phyloP scores from a whole-genome alignment of 1,284 basidiomycete species.

The Chalciporus piperatoides region DNA sequence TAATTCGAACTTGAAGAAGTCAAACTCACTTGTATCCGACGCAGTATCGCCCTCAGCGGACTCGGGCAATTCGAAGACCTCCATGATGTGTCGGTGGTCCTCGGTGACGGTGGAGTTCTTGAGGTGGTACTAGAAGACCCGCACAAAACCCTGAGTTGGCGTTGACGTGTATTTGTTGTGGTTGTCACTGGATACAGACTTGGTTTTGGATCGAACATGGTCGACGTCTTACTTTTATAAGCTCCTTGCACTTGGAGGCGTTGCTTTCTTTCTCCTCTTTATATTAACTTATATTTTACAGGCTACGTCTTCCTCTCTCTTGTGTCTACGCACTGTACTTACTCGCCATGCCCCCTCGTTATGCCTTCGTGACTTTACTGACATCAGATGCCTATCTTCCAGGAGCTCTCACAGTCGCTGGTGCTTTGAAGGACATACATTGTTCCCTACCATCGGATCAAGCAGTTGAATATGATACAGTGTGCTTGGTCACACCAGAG shows the following conservation, averaged over 20 bases:
- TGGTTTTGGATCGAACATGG: neutral
- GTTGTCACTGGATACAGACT: neutral
- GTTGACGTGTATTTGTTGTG: slow-evolving; percentile 10
- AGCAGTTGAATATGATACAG: slow-evolving; percentile 74
- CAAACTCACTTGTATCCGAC: too few relatives aligned
- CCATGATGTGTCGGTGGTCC: neutral
- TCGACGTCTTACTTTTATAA: too few relatives aligned
- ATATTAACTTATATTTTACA: slow-evolving; percentile 25
- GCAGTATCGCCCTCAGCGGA: neutral
- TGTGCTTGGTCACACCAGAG: slow-evolving; percentile 92
- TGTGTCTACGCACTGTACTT: slow-evolving; percentile 19
- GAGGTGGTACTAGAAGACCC: neutral
- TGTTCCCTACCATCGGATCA: slow-evolving; percentile 49
- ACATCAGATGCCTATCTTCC: slow-evolving; percentile 91
- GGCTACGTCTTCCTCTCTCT: slow-evolving; percentile 18
- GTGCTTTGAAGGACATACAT: slow-evolving; percentile 80
- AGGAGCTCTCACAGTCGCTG: slow-evolving; percentile 83
- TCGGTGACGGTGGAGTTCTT: neutral
- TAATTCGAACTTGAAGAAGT: too few relatives aligned
- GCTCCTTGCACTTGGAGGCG: neutral
- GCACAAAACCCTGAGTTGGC: neutral
- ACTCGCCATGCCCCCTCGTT: slow-evolving; percentile 54
- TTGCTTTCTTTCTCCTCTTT: slow-evolving; percentile 12
- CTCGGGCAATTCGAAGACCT: neutral
- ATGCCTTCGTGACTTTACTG: slow-evolving; percentile 86